Percentiles rank a stretch among this genome's conserved stretches.
Evolutionary conservation across 441 rosid genomes (phyloP).

Genomic region (Erodium trifolium): DNA sequence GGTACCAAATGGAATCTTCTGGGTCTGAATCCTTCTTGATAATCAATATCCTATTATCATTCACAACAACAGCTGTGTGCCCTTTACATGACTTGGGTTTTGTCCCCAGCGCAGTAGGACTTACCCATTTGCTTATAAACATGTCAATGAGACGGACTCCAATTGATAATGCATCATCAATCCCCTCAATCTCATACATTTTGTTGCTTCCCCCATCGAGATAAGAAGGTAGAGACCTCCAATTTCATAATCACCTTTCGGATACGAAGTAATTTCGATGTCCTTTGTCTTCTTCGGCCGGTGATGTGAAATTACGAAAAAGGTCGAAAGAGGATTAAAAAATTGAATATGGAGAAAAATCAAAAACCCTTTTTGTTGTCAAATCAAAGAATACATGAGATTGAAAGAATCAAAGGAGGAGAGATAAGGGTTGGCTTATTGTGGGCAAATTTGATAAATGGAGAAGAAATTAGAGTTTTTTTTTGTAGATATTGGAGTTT

Average conservation of each 20-base stretch:
- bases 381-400: constrained; percentile 16
- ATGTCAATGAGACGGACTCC: constrained; percentile 47
- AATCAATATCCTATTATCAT: constrained; percentile 55
- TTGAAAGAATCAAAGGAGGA: background rate
- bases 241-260: constrained; percentile 51
- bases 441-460: no score
- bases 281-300: background rate
- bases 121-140: constrained; percentile 41
- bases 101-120: constrained; percentile 54
- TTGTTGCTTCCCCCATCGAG: constrained; percentile 81
- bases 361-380: constrained; percentile 8
- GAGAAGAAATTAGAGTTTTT: no score
- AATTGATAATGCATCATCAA: constrained; percentile 40
- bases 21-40: constrained; percentile 56
- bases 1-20: constrained; percentile 75
- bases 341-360: background rate
- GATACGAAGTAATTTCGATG: constrained; percentile 25
- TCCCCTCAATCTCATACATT: constrained; percentile 55
- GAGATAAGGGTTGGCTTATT: no score
- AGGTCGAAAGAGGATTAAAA: background rate
- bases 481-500: no score
- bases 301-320: constrained; percentile 8
- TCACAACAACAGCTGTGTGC: constrained; percentile 44
- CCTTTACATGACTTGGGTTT: constrained; percentile 57
- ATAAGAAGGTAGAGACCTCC: constrained; percentile 41